These are phyloP conservation scores for Amanita inopinata DNA, from an alignment of 768 basidiomycete genomes.

Conservation along the genomic window DNA sequence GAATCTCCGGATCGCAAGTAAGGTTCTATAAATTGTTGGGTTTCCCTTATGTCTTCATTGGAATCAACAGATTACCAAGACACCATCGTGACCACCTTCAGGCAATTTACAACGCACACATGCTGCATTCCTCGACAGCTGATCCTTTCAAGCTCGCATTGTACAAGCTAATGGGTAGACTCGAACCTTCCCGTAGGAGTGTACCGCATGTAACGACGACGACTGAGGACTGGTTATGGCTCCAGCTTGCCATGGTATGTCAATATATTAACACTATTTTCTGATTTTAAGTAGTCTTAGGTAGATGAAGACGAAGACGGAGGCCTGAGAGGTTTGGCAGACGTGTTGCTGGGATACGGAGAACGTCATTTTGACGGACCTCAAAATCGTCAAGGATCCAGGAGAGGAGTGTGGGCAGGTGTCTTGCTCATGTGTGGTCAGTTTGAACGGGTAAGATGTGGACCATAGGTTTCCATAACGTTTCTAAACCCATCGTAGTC, in stretches of 20 bases:
- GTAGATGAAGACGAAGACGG: constrained; percentile 78
- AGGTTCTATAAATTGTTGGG: no score
- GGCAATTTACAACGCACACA: constrained; percentile 74
- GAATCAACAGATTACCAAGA: constrained; percentile 47
- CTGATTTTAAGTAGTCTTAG: constrained; percentile 20
- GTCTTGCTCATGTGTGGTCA: constrained; percentile 88
- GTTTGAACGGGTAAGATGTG: constrained; percentile 72
- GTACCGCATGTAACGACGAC: constrained; percentile 81
- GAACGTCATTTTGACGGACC: constrained; percentile 75
- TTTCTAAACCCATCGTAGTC: constrained; percentile 39
- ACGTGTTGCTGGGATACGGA: constrained; percentile 69
- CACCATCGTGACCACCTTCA: constrained; percentile 74
- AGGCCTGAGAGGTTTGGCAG: constrained; percentile 63
- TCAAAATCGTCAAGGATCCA: constrained; percentile 45
- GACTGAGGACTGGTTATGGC: constrained; percentile 98
- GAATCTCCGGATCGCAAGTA: constrained; percentile 73
- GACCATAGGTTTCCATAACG: constrained; percentile 3
- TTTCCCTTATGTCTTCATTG: constrained; percentile 3
- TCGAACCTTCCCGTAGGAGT: constrained; percentile 73
- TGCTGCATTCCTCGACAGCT: constrained; percentile 77
- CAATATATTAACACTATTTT: background rate
- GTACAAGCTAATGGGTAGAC: constrained; percentile 91
- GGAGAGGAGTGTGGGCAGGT: constrained; percentile 67
- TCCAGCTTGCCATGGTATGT: constrained; percentile 79
- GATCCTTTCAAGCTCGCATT: constrained; percentile 96